Percentiles rank a stretch among this genome's conserved stretches.
Evolutionary conservation across 441 rosid species (phyloP).

Genomic region (Eugenia klotzschiana): DNA sequence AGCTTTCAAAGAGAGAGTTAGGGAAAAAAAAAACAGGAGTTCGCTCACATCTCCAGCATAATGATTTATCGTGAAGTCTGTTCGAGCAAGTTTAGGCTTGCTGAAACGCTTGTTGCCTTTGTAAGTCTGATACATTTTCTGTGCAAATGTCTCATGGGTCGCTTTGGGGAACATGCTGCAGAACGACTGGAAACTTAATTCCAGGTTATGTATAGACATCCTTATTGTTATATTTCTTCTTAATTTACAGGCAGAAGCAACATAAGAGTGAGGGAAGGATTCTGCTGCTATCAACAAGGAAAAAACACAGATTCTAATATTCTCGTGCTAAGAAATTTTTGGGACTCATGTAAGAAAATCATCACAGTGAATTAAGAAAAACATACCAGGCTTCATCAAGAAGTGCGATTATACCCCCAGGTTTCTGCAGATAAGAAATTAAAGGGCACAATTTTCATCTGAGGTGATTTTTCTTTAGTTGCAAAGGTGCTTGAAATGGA

Average conservation of each 20-base stretch:
- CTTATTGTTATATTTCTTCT: not conserved
- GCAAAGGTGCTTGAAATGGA: not conserved
- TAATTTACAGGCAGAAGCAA: not conserved
- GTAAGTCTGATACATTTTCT: conserved; percentile 60
- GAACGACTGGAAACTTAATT: not conserved
- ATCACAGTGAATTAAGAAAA: not conserved
- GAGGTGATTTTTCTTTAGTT: not conserved
- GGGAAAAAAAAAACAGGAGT: not conserved
- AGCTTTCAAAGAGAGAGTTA: not conserved
- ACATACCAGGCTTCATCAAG: conserved; percentile 73
- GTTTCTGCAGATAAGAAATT: conserved; percentile 36
- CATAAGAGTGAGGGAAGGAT: not conserved
- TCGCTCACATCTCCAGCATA: conserved; percentile 52
- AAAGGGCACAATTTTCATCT: not conserved
- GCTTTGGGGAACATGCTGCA: conserved; percentile 74
- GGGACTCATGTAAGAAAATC: not conserved
- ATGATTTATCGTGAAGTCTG: conserved; percentile 54
- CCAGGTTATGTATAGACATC: not conserved
- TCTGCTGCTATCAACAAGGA: not conserved
- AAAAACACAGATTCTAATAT: not conserved
- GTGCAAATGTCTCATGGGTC: conserved; percentile 66
- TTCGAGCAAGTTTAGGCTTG: conserved; percentile 59
- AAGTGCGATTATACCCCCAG: conserved; percentile 60
- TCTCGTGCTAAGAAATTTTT: not conserved
- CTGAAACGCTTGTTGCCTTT: conserved; percentile 56